Percentiles rank a stretch among this genome's conserved stretches.
Conservation (phyloP, 345 rosid species). For the Arabis hirsuta region DNA sequence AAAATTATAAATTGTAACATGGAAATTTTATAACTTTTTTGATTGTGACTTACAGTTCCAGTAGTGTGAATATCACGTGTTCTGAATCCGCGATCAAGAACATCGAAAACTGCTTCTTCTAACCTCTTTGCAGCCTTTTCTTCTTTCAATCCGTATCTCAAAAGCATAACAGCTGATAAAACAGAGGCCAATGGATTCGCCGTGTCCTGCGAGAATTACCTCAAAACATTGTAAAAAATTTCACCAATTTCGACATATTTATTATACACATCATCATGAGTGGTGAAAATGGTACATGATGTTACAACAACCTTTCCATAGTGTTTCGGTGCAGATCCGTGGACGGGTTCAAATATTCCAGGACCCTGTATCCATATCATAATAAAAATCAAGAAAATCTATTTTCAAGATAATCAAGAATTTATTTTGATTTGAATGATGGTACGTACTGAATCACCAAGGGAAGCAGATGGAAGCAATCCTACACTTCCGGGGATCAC, state of each 20-base stretch:
- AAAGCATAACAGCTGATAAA: conserved; percentile 33
- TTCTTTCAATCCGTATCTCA: conserved; percentile 36
- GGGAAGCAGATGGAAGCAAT: conserved; percentile 39
- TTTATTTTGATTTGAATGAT: background rate
- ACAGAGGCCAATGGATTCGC: conserved; percentile 36
- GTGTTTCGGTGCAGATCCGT: conserved; percentile 37
- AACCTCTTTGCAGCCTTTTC: conserved; percentile 33
- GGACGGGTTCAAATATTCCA: conserved; percentile 34
- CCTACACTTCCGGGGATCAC: conserved; percentile 39
- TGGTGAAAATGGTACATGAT: background rate
- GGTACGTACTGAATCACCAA: conserved; percentile 29
- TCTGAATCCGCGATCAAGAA: conserved; percentile 35
- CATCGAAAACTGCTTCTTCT: conserved; percentile 33
- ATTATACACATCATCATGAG: background rate
- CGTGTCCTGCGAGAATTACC: conserved; percentile 17
- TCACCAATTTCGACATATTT: background rate
- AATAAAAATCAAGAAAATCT: background rate
- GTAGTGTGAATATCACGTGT: conserved; percentile 32
- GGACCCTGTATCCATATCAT: conserved; percentile 26
- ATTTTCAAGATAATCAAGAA: background rate
- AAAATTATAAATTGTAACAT: background rate
- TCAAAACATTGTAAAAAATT: background rate
- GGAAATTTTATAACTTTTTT: background rate
- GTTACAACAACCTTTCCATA: conserved; percentile 31
- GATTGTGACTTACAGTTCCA: conserved; percentile 4